phyloP scores from a whole-genome alignment of 2,329 filamentous ascomycete genomes.

The Rosellinia necatrix region DNA sequence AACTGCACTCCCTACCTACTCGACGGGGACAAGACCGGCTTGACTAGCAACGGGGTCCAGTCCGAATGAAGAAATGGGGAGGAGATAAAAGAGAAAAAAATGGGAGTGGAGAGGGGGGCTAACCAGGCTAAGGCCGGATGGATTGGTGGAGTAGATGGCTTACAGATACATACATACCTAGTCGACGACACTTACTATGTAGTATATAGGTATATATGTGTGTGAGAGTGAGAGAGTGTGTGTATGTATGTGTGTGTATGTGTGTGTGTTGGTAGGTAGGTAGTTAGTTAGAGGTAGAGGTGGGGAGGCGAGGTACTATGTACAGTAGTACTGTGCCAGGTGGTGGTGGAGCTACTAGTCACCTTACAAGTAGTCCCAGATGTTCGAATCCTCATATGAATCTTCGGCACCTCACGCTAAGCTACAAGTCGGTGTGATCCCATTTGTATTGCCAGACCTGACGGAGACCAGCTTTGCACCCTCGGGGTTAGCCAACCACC shows the following conservation, averaged over 20 bases:
- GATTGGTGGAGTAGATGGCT: too few relatives aligned
- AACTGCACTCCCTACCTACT: slow-evolving; percentile 4
- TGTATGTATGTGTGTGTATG: too few relatives aligned
- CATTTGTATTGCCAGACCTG: slow-evolving; percentile 3
- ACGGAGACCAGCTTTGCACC: slow-evolving; percentile 7
- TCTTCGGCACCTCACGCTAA: too few relatives aligned
- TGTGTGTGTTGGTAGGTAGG: too few relatives aligned
- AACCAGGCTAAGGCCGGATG: slow-evolving; percentile 8
- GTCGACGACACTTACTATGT: too few relatives aligned
- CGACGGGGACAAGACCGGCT: slow-evolving; percentile 25
- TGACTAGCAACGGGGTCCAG: slow-evolving; percentile 20
- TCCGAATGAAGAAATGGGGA: slow-evolving; percentile 18
- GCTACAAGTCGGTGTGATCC: not conserved
- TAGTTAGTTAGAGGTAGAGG: too few relatives aligned
- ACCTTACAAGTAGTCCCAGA: not conserved
- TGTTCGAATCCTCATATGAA: not conserved
- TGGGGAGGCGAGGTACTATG: too few relatives aligned
- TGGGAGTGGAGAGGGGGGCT: slow-evolving; percentile 4
- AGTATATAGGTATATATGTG: too few relatives aligned
- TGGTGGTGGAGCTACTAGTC: not conserved
- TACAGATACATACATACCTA: too few relatives aligned
- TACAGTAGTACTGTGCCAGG: too few relatives aligned
- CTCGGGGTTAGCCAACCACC: not conserved
- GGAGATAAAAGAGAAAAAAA: slow-evolving; percentile 18
- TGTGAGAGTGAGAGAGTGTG: too few relatives aligned